A percentile compares a stretch with the other conserved stretches of the same genome.
Conservation (phyloP, 192 early-diverging fungal genomes). For the Diversispora epigaea region DNA sequence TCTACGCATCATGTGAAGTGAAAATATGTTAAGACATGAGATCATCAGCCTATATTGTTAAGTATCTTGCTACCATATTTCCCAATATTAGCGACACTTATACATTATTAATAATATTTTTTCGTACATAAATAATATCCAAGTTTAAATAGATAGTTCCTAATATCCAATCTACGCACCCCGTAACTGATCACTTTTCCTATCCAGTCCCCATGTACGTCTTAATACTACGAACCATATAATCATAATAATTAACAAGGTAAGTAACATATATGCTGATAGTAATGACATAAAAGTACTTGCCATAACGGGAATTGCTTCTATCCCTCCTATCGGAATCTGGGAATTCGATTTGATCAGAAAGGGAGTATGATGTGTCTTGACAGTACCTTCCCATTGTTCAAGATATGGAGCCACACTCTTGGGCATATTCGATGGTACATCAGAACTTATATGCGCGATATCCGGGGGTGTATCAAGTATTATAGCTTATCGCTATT, state of each 20-base stretch:
- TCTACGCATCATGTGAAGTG: no score
- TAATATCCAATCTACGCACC: not conserved
- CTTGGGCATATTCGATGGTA: no score
- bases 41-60: conserved; percentile 13
- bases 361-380: not conserved
- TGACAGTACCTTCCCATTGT: no score
- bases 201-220: not conserved
- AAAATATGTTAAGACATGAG: no score
- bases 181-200: conserved; percentile 9
- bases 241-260: not conserved
- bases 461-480: no score
- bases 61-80: not conserved
- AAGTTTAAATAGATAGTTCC: conserved; percentile 16
- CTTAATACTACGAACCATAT: conserved; percentile 2
- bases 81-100: not conserved
- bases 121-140: conserved; percentile 25
- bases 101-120: conserved; percentile 26
- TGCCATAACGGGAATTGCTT: not conserved
- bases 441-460: no score
- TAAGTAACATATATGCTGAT: conserved; percentile 20
- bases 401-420: no score
- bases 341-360: not conserved
- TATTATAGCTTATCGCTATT: no score
- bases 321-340: not conserved
- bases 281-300: not conserved